Evolutionary conservation across 1,139 yeast species (phyloP), one percentile per base, ranked within the genome.

Genomic region (Debaryomycetaceae sp.): DNA sequence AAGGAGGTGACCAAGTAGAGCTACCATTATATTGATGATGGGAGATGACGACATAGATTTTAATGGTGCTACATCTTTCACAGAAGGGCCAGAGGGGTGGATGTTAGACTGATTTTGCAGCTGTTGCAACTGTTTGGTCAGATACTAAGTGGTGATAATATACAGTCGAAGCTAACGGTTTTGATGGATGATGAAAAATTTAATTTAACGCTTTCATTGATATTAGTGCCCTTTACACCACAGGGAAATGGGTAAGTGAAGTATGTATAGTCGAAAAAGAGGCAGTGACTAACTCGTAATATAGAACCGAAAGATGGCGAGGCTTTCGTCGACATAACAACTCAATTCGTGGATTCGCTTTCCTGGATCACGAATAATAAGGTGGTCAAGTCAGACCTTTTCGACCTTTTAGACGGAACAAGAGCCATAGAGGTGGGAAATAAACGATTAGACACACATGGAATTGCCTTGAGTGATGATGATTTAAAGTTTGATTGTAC

Each of bases 391-490:
- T 70, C 75, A 2, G 68, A 75, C 0, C 56, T 60, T 30, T 83
- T 83, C 57, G 77, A 81, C 44, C 59, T 84, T 30, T 67, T 84
- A 41, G 87, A 83, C 51, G 91, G 91, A 0, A 83, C 94, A 0
- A 77, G 87, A 50, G 89, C 94, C 0, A 61, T 83, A 40, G 94
- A 85, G 55, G 73, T 80, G 5, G 62, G 73, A 41, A 84, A 83
- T 51, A 63, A 69, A n/a, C 74, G 73, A 43, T 60, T 85, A 35
- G 94, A 85, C 50, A 78, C 92, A 0, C 81, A 83, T 1, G 50
- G 81, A 39, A 72, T 84, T 9, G 45, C 61, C 16, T 55, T 81
- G 29, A 49, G 63, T 2, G 44, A 49, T 1, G 69, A 59, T 5
- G 86, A 79, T 37, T 34, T 65, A 6, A 35, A 46, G 0, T 75